These are phyloP conservation scores for Bryoerythrophyllum caledonicum DNA, from an alignment of 225 moss, liverwort and hornwort species.

Conservation along the genomic window DNA sequence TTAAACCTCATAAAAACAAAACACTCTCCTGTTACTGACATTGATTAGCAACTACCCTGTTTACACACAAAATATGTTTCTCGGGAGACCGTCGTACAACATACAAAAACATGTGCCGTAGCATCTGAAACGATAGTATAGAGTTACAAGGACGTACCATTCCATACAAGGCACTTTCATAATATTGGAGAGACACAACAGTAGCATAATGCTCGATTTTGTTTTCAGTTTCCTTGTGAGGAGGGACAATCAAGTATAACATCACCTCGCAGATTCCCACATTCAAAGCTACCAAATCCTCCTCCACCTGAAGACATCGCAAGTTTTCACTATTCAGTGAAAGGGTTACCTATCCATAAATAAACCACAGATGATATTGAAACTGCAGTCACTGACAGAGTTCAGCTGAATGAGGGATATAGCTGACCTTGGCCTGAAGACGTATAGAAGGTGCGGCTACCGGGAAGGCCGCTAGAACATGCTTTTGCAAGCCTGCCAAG, in stretches of 20 bases:
- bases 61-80: not conserved
- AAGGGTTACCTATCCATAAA: not conserved
- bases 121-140: slow-evolving; percentile 9
- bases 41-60: not conserved
- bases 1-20: not conserved
- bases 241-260: slow-evolving; percentile 70
- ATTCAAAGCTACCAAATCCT: slow-evolving; percentile 82
- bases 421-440: slow-evolving; percentile 71
- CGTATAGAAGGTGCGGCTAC: slow-evolving; percentile 73
- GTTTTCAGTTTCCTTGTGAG: slow-evolving; percentile 43
- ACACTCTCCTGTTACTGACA: not conserved
- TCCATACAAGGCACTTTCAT: slow-evolving; percentile 75
- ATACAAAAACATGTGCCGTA: not conserved
- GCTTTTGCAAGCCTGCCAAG: slow-evolving; percentile 56
- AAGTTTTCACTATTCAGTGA: slow-evolving; percentile 3
- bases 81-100: not conserved
- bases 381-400: not conserved
- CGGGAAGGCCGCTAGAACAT: slow-evolving; percentile 72
- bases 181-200: slow-evolving; percentile 69
- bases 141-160: slow-evolving; percentile 49
- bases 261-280: slow-evolving; percentile 88
- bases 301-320: slow-evolving; percentile 64
- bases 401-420: slow-evolving; percentile 21
- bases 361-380: not conserved
- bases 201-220: slow-evolving; percentile 47